phyloP scores from a whole-genome alignment of 495 filamentous ascomycete species.

The Ascodesmis nigricans region DNA sequence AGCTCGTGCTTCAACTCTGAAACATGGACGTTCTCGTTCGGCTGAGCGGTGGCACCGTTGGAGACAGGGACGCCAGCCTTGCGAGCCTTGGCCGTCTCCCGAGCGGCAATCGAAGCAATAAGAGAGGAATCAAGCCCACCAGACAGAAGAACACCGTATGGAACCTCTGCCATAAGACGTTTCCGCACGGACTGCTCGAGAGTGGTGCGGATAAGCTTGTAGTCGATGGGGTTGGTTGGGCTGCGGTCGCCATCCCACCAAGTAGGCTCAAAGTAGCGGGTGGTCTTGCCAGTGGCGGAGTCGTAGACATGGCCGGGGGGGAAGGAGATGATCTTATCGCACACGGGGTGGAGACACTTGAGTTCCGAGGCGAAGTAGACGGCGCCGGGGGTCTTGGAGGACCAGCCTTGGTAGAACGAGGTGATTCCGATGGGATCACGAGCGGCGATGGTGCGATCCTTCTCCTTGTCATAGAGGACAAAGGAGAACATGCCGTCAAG shows the following conservation, averaged over 20 bases:
- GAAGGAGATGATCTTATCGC: slow-evolving; percentile 85
- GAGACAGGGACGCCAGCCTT: slow-evolving; percentile 29
- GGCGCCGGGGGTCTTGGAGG: slow-evolving; percentile 54
- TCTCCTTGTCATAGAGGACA: slow-evolving; percentile 83
- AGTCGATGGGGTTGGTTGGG: slow-evolving; percentile 58
- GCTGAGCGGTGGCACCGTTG: slow-evolving; percentile 26
- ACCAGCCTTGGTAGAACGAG: slow-evolving; percentile 87
- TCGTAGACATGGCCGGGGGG: slow-evolving; percentile 92
- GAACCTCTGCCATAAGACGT: slow-evolving; percentile 94
- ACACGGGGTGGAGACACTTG: slow-evolving; percentile 80
- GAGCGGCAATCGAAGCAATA: slow-evolving; percentile 84
- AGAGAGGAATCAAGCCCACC: slow-evolving; percentile 90
- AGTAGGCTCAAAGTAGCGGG: slow-evolving; percentile 67
- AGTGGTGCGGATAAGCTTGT: slow-evolving; percentile 52
- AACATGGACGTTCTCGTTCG: slow-evolving; percentile 17
- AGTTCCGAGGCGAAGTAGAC: slow-evolving; percentile 94
- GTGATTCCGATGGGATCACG: slow-evolving; percentile 95
- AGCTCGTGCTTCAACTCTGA: slow-evolving; percentile 35
- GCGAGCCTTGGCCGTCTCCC: slow-evolving; percentile 62
- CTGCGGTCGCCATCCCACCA: slow-evolving; percentile 78
- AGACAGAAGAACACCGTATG: slow-evolving; percentile 86
- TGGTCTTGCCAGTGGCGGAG: slow-evolving; percentile 59
- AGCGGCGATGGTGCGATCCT: slow-evolving; percentile 77
- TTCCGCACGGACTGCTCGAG: slow-evolving; percentile 87
- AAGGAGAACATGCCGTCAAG: slow-evolving; percentile 99